Base-by-base conservation (phyloP, 2,329 filamentous ascomycete genomes). In the Ophiostoma himal-ulmi region DNA sequence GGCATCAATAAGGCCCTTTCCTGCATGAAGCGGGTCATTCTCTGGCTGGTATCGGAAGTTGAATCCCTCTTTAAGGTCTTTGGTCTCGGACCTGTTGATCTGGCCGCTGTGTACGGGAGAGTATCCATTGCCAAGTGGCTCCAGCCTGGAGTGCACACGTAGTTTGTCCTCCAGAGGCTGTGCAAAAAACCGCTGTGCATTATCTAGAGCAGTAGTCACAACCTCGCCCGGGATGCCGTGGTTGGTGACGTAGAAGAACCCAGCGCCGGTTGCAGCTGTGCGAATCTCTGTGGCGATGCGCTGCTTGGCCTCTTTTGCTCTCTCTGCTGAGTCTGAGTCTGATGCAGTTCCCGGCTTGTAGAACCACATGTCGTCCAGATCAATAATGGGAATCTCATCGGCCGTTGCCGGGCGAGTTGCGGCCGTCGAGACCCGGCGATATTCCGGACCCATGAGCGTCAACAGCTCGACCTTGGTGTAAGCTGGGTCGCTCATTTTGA, bases 351-450 rank as follows among this genome's bases (percentile, higher is more conserved):
- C 36, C 66, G 44, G n/a, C 39, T 44, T 34, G 30, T 70, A 70
- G 69, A 83, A 80, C 70, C 80, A 79, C 69, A 78, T 73, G 14
- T 76, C 75, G 0, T 79, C 78, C 7, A 87, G 76, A 73, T 87
- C 83, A 68, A 88, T 84, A 60, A 87, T 75, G 2, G 85, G 85
- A 14, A 87, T 84, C 75, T 87, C 83, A 10, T 77, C 77, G 0
- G 76, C 72, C 1, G 75, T 74, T 3, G 80, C 80, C 67, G 80
- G 77, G 37, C 81, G 79, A 5, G 79, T 76, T 0, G 80, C 78
- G 1, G 77, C 78, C 10, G 72, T 71, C 13, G 79, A 77, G 26
- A 82, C 74, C 5, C 76, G 77, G 22, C 79, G 77, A 52, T 76
- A 79, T 39, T 81, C 76, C 26, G 78, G 77, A 1, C 81, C 81